Evolutionary conservation across 768 basidiomycete genomes (phyloP), one percentile per base, ranked within the genome.

Genomic region (Rhodotorula graminis): DNA sequence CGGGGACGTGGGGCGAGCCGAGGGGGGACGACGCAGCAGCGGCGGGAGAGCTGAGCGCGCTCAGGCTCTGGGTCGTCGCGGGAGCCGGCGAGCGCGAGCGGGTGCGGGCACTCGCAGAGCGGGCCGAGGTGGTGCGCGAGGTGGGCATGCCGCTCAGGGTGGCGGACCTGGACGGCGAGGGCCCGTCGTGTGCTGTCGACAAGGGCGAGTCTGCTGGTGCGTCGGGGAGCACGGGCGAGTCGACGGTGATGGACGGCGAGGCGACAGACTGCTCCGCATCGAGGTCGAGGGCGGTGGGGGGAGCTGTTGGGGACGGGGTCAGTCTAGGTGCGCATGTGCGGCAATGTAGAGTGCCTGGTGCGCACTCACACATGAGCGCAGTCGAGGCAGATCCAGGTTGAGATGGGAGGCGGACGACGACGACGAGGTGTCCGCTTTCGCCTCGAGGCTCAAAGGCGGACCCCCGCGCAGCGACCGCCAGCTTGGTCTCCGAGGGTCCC

Each of bases 11-110:
- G 19, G 55, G 16, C 27, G 55, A 2, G 16, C 55, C 55, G 29
- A 21, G n/a, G 27, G 60, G 37, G 5, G 42, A 15, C 44, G 16
- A n/a, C n/a, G n/a, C n/a, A n/a, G n/a, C 8, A n/a, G 44, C 27
- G 25, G 37, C n/a, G 42, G 44, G n/a, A 15, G 49, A 42, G 11
- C 27, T 46, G 49, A 59, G 63, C 0, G 65, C 62, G 19, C 47
- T n/a, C 42, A 64, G 59, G 9, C 64, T 27, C 12, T 68, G 71
- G 25, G 60, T 67, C 12, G 63, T 50, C 27, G 42, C 53, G 4
- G 61, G 47, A n/a, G 49, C 25, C 27, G n/a, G 37, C 37, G 56
- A 31, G 55, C 60, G 42, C 4, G 60, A 61, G 40, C 60, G 42
- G 2, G 60, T 42, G 40, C 58, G 58, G 10, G 40, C 33, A 3